These are phyloP conservation scores for Conringia planisiliqua DNA, from an alignment of 345 rosid genomes.

Conservation along the genomic window DNA sequence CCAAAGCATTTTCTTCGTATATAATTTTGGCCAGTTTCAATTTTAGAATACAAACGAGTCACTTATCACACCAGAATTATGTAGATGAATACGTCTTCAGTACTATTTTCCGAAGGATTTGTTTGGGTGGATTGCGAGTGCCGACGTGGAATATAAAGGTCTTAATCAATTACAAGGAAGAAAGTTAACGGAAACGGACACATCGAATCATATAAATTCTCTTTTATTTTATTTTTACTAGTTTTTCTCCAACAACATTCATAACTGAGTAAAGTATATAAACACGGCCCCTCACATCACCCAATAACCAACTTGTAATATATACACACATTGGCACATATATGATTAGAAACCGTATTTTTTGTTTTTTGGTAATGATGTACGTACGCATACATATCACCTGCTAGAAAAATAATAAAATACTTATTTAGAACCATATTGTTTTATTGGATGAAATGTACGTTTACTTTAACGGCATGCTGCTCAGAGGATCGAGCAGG, in stretches of 20 bases:
- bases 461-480: not conserved
- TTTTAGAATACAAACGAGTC: not conserved
- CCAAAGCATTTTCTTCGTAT: not conserved
- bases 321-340: not conserved
- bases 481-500: not conserved
- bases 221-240: not conserved
- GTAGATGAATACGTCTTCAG: not conserved
- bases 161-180: conserved; percentile 6
- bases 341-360: not conserved
- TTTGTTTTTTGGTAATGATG: not conserved
- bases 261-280: not conserved
- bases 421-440: not conserved
- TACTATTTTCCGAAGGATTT: not conserved
- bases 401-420: not conserved
- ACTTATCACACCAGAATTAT: not conserved
- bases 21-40: not conserved
- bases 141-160: conserved; percentile 17
- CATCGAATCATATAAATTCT: conserved; percentile 9
- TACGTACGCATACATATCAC: not conserved
- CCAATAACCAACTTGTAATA: conserved; percentile 8
- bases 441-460: not conserved
- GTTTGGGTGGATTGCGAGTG: conserved; percentile 14
- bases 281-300: not conserved
- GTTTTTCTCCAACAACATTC: not conserved
- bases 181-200: conserved; percentile 18